Evolutionary conservation across 2,329 filamentous ascomycete species (phyloP).

Genomic region (Apiospora rasikravindrae): DNA sequence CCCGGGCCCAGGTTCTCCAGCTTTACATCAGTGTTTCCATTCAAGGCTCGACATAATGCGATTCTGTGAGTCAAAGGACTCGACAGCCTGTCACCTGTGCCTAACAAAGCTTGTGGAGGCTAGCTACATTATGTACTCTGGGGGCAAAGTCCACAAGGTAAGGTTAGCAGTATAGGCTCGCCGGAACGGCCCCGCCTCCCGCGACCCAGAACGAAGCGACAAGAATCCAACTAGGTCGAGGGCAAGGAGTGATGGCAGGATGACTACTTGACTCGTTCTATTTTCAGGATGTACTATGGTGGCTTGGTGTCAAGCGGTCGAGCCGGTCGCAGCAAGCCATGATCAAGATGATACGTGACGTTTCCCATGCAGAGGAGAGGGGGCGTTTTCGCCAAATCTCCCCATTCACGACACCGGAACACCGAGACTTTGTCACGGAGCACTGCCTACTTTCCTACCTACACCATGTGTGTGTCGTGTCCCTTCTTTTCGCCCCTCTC

Average conservation of each 20-base stretch:
- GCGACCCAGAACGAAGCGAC: not conserved
- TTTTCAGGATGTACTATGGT: not conserved
- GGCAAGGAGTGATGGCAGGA: not conserved
- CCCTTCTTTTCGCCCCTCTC: not conserved
- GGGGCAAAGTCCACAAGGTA: too few relatives aligned
- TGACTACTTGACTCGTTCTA: not conserved
- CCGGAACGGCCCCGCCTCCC: constrained; percentile 4
- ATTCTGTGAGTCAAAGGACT: not conserved
- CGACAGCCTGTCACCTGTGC: not conserved
- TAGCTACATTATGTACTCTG: not conserved
- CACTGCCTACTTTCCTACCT: not conserved
- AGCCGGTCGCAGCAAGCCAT: not conserved
- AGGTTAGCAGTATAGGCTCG: not conserved
- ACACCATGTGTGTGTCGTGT: constrained; percentile 1
- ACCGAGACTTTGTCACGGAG: constrained; percentile 16
- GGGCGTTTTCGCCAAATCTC: not conserved
- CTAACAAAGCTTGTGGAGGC: not conserved
- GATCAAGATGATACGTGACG: constrained; percentile 1
- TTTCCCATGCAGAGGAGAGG: not conserved
- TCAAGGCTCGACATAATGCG: not conserved
- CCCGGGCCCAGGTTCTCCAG: not conserved
- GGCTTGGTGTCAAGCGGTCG: not conserved
- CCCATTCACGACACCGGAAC: not conserved
- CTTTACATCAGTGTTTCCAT: not conserved
- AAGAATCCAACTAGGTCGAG: not conserved